phyloP scores from a whole-genome alignment of 257 asterid genomes.

The Rubia yunnanensis region DNA sequence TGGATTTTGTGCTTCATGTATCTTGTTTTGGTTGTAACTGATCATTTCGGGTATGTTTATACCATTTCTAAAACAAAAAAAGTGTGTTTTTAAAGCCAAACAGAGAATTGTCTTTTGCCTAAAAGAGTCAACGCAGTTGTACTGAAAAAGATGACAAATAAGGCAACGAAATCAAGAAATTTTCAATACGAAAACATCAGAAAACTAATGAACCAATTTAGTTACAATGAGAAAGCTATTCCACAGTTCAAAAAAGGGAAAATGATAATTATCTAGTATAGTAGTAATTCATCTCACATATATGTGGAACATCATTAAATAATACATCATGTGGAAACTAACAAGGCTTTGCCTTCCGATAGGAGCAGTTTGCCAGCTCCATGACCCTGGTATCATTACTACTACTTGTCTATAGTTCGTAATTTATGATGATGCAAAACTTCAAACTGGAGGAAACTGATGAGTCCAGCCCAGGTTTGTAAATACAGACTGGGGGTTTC shows the following conservation, averaged over 20 bases:
- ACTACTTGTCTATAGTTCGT: background rate
- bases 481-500: too few species aligned
- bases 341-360: conserved; percentile 14
- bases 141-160: background rate
- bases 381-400: background rate
- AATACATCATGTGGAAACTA: background rate
- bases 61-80: too few species aligned
- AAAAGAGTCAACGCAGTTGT: too few species aligned
- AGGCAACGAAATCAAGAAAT: background rate
- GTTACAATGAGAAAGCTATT: background rate
- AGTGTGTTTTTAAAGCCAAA: too few species aligned
- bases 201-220: background rate
- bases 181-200: background rate
- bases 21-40: background rate
- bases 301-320: conserved; percentile 1
- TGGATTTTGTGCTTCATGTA: background rate
- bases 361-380: conserved; percentile 1
- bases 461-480: too few species aligned
- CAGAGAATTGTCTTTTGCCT: too few species aligned
- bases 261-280: background rate
- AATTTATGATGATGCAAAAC: background rate
- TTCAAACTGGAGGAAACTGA: conserved; percentile 7
- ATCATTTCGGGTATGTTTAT: too few species aligned
- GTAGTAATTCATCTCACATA: background rate
- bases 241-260: background rate